These are phyloP conservation scores for Fusarium tricinctum DNA, from an alignment of 2,329 filamentous ascomycete species.

Conservation along the genomic window DNA sequence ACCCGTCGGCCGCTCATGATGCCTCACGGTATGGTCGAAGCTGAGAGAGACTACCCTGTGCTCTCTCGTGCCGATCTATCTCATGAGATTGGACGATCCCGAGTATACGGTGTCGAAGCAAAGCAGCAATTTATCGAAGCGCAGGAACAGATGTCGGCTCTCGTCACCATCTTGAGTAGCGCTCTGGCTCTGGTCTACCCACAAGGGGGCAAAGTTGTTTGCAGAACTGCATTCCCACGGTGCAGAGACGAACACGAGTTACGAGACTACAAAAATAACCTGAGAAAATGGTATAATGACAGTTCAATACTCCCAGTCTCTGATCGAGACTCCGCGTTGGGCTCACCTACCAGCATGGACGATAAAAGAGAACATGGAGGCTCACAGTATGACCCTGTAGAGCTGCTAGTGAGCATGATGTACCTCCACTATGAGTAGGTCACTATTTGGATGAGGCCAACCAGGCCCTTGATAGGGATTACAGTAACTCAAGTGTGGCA, in stretches of 20 bases:
- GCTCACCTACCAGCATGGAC: not conserved
- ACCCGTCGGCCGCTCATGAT: not conserved
- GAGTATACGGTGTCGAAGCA: not conserved
- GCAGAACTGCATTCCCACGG: not conserved
- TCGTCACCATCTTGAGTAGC: not conserved
- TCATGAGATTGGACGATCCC: slow-evolving; percentile 3
- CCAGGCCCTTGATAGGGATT: too few relatives aligned
- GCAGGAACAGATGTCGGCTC: not conserved
- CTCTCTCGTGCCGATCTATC: slow-evolving; percentile 1
- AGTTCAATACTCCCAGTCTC: not conserved
- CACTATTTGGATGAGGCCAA: too few relatives aligned
- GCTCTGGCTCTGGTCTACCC: not conserved
- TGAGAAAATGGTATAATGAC: not conserved
- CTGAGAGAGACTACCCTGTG: not conserved
- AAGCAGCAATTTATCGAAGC: not conserved
- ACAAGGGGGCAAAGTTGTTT: not conserved
- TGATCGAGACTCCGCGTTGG: not conserved
- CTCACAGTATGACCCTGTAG: not conserved
- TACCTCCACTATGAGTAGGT: slow-evolving; percentile 5
- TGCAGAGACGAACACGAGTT: too few relatives aligned
- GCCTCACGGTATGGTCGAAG: not conserved
- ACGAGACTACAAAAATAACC: not conserved
- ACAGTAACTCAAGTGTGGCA: not conserved
- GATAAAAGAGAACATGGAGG: not conserved
- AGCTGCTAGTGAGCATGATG: not conserved